Evolutionary conservation across 129 eudicot species (phyloP).

Genomic region (Ambrosia artemisiifolia): DNA sequence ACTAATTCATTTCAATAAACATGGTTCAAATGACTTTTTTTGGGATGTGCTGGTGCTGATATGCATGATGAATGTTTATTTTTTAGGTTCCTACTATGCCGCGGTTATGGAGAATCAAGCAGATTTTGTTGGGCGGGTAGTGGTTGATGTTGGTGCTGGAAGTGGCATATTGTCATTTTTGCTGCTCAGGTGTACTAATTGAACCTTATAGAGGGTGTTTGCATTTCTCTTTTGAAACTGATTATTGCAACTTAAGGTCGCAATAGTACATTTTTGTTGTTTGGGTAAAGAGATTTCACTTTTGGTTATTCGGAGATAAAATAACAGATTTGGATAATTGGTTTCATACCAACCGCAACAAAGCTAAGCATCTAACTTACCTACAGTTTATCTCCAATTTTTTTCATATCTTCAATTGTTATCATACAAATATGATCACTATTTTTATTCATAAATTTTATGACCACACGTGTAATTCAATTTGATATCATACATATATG

Average conservation of each 20-base stretch:
- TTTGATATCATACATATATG: too few relatives aligned
- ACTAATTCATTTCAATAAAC: not conserved
- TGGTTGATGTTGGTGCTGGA: slow-evolving; percentile 99
- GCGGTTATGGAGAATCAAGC: too few relatives aligned
- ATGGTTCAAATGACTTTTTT: not conserved
- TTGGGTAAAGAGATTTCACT: not conserved
- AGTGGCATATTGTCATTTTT: slow-evolving; percentile 94
- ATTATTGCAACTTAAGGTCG: not conserved
- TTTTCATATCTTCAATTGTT: too few relatives aligned
- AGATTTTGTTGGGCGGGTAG: too few relatives aligned
- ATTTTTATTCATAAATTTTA: too few relatives aligned
- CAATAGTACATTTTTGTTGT: not conserved
- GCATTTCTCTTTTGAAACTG: slow-evolving; percentile 5
- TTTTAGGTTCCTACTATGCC: slow-evolving; percentile 59
- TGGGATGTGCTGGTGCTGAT: not conserved
- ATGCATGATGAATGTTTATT: slow-evolving; percentile 3
- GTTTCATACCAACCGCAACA: not conserved
- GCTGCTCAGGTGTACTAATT: slow-evolving; percentile 78
- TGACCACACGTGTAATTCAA: too few relatives aligned
- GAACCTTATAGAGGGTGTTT: not conserved
- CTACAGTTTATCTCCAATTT: too few relatives aligned
- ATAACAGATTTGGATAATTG: not conserved
- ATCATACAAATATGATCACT: too few relatives aligned
- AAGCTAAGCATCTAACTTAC: not conserved
- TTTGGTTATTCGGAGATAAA: not conserved